Evolutionary conservation across 495 filamentous ascomycete species (phyloP), one percentile per base, ranked within the genome.

Genomic region (Penicillium lagena): DNA sequence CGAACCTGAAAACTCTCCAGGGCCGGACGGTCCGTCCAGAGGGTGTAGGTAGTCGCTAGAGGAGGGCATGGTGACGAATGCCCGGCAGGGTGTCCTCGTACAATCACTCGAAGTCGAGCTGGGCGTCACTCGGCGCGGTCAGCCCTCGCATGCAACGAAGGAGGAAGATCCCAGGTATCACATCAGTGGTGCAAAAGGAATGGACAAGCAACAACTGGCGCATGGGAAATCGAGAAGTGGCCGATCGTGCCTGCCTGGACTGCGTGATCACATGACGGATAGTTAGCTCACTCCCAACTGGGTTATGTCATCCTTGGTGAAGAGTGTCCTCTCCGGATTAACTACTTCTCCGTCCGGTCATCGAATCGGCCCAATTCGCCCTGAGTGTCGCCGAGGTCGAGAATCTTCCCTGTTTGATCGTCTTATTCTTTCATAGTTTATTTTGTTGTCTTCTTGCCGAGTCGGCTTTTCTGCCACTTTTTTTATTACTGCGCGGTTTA

Each of bases 31-130:
- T 22, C 53, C 51, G 22, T 59, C 62, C 35, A 58, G 51, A 30
- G 62, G 59, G 42, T 67, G 64, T 38, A 62, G 37, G 47, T 74
- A 72, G 11, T 71, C 67, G 43, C 56, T 47, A 35, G 67, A 67
- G 14, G 66, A 62, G 52, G 63, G 58, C 68, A 72, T 71, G 39
- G 11, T 60, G 40, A 40, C 10, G 29, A 27, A 12, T 5, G 2
- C 40, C 28, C 22, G 22, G 35, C 9, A 28, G 15, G 15, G 37
- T 11, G 41, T 48, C 30, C 22, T 22, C 22, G 2, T 4, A 42
- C 35, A 42, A 29, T 36, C 22, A 40, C 13, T 13, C 38, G 43
- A 34, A 47, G 44, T 40, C 37, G 40, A 47, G 40, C 32, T 44
- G 14, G 12, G 42, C 41, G 42, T 36, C 44, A 39, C 13, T n/a